Conservation (phyloP, 495 filamentous ascomycete species). For the Penicillium mononematosum region DNA sequence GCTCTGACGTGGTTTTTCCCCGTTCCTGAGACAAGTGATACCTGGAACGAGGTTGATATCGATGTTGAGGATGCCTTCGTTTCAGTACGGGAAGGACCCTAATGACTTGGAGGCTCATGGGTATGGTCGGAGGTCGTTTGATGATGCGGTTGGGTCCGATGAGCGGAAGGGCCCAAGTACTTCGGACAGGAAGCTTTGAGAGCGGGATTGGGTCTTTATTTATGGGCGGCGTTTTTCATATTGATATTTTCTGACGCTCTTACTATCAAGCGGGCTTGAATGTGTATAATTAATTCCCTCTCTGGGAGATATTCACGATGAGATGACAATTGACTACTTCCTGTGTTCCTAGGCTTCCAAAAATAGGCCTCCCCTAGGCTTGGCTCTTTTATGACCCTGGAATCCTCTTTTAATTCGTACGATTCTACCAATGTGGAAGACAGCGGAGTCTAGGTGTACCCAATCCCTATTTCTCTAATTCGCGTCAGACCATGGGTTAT, state of each 20-base stretch:
- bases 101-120: constrained; percentile 25
- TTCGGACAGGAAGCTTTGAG: constrained; percentile 17
- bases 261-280: not conserved
- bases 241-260: not conserved
- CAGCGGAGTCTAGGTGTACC: too few relatives aligned
- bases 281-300: not conserved
- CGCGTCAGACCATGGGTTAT: too few relatives aligned
- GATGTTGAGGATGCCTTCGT: constrained; percentile 44
- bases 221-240: not conserved
- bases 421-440: not conserved
- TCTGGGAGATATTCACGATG: not conserved
- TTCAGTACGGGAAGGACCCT: constrained; percentile 42
- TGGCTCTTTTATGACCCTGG: not conserved
- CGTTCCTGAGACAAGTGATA: constrained; percentile 68
- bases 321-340: constrained; percentile 5
- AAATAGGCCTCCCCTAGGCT: not conserved
- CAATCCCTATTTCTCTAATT: too few relatives aligned
- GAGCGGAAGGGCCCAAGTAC: constrained; percentile 24
- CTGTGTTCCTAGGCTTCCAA: not conserved
- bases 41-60: constrained; percentile 80
- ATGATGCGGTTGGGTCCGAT: constrained; percentile 14
- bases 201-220: not conserved
- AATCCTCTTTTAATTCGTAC: not conserved
- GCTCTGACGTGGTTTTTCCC: constrained; percentile 65
- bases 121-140: constrained; percentile 12